Evolutionary conservation across 2,329 filamentous ascomycete genomes (phyloP), one percentile per base, ranked within the genome.

Genomic region (Bipolaris sorokiniana): DNA sequence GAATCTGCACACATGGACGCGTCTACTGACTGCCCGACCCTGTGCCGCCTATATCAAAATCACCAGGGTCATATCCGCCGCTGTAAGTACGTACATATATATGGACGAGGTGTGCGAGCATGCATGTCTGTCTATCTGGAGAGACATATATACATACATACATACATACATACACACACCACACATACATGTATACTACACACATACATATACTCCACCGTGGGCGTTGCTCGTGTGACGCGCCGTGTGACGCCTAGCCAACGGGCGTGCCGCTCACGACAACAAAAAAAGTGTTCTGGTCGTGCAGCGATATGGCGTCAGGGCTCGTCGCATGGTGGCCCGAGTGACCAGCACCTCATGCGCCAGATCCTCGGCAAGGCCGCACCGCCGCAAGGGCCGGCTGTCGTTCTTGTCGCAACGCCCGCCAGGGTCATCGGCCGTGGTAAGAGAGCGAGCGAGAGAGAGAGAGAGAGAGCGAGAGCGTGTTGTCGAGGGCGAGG

Each of bases 321-420:
- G 64, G 22, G 61, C 56, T 62, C 63, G 69, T 68, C 64, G 58
- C 61, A 65, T 63, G 63, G 66, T 72, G 60, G 64, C 66, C 68
- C 62, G 64, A 64, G 57, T 49, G 54, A 54, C 56, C 58, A 57
- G 59, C 55, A 54, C 63, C 58, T 63, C 45, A 58, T 66, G 67
- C 63, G 59, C 51, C 60, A 48, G 15, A 33, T 61, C 58, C 66
- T 67, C 63, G 63, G 64, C 64, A 65, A 59, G 62, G 63, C 51
- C 50, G 59, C 61, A 59, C 56, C 58, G 48, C 53, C 18, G 56
- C 49, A 49, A 41, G 55, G 54, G 56, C 62, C 51, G 55, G 50
- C 41, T 22, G 51, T 46, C 9, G 7, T 11, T 22, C 23, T 28
- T 22, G 48, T 41, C 48, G 36, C 34, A 37, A 40, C 10, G 46